Percentiles rank a stretch among this genome's conserved stretches.
Conservation (phyloP, 352 stramenopile species). For the Pythium utonaiense region DNA sequence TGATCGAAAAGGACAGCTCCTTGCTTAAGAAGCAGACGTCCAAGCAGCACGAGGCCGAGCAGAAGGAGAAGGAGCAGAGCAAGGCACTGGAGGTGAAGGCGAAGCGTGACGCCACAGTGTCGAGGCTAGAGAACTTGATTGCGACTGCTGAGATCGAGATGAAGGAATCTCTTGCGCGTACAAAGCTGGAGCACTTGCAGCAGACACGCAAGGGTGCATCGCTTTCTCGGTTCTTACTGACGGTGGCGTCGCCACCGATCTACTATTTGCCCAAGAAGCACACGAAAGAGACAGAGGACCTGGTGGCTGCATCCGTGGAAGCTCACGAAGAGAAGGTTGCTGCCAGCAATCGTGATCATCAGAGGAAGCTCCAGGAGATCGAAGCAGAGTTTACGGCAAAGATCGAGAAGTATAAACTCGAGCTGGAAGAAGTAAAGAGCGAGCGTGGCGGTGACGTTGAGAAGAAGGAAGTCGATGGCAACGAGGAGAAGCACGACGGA, state of each 20-base stretch:
- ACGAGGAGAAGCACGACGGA: constrained; percentile 4
- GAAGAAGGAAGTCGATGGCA: constrained; percentile 18
- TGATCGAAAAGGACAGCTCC: constrained; percentile 73
- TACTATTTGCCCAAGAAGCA: constrained; percentile 71
- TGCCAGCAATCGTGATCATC: constrained; percentile 31
- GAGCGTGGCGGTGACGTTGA: constrained; percentile 17
- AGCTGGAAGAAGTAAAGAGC: constrained; percentile 38
- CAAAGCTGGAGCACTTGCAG: constrained; percentile 62
- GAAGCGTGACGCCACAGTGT: constrained; percentile 31
- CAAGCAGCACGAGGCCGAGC: constrained; percentile 57
- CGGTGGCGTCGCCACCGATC: constrained; percentile 60
- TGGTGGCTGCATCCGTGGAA: constrained; percentile 66
- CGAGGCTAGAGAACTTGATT: constrained; percentile 43
- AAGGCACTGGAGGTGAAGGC: constrained; percentile 42
- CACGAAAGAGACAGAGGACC: constrained; percentile 74
- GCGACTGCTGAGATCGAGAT: constrained; percentile 42
- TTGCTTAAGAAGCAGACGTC: constrained; percentile 71
- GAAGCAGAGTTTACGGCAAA: constrained; percentile 48
- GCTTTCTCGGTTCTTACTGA: constrained; percentile 63
- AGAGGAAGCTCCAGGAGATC: constrained; percentile 45
- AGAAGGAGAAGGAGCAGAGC: constrained; percentile 67
- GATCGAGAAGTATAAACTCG: constrained; percentile 40
- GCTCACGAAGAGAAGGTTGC: constrained; percentile 65
- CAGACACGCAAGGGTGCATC: constrained; percentile 37
- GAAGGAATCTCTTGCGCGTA: constrained; percentile 47